Evolutionary conservation across 495 filamentous ascomycete genomes (phyloP), one percentile per base, ranked within the genome.

Genomic region (Annulohypoxylon nitens): DNA sequence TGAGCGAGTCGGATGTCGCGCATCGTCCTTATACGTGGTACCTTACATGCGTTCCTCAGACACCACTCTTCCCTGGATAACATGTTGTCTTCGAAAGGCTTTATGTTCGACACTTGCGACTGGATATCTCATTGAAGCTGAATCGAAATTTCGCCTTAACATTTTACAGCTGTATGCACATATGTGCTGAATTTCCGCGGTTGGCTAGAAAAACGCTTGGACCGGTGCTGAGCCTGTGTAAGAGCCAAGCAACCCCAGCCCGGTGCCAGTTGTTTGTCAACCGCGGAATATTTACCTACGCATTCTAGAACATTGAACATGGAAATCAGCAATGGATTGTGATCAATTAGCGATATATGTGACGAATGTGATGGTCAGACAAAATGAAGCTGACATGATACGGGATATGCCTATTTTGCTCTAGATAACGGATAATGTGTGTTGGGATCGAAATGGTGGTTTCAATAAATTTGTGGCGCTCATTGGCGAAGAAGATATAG

Each of bases 311-410:
- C 10, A 30, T 50, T 11, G 16, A 11, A 16, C 2, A 30, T 50
- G 2, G 16, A 11, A 50, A 50, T 50, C 20, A 47, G 43, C 6
- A 18, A 18, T 47, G 43, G n/a, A 47, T 47, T 47, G 1, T 39
- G 11, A 12, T 39, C 36, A 39, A 14, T 43, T n/a, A 3, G 39
- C 39, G 12, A 43, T 43, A 43, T 43, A 43, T 43, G 2, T 43
- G 39, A 43, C 39, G 39, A 43, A 43, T 43, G 39, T 43, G 12
- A 43, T 43, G 14, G 39, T 20, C 43, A 47, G 43, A 47, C 16
- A 57, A 11, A 67, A 36, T 23, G 16, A 59, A n/a, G 53, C 64
- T 67, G 64, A 67, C 64, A 59, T 67, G 64, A 67, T 58, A 67
- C 57, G 65, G 58, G 12, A 16, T 25, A 20, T 14, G 8, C 34